Evolutionary conservation across 495 filamentous ascomycete genomes (phyloP).

Genomic region (Penicillium roqueforti): DNA sequence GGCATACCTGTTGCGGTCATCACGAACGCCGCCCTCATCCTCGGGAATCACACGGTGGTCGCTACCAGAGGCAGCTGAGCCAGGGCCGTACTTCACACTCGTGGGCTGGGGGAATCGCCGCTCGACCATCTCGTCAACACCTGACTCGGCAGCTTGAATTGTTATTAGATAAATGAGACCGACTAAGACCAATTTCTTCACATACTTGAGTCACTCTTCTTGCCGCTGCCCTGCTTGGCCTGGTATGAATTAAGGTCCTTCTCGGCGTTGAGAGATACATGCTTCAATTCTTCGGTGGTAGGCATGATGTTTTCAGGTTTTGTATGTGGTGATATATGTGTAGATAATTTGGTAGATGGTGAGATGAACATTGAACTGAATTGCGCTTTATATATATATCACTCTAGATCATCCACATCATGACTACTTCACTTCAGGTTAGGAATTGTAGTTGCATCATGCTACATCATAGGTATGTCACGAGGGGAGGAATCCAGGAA

Average conservation of each 20-base stretch:
- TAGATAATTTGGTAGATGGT: too few relatives aligned
- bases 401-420: not conserved
- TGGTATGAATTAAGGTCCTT: conserved; percentile 51
- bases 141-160: conserved; percentile 47
- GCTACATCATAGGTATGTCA: conserved; percentile 43
- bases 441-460: conserved; percentile 29
- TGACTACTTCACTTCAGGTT: not conserved
- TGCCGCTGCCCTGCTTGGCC: conserved; percentile 44
- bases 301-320: conserved; percentile 24
- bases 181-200: not conserved
- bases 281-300: conserved; percentile 34
- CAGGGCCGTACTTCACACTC: conserved; percentile 44
- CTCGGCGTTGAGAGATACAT: conserved; percentile 44
- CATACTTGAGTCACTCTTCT: conserved; percentile 47
- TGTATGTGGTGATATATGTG: not conserved
- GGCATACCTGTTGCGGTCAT: conserved; percentile 43
- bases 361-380: too few relatives aligned
- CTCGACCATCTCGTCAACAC: conserved; percentile 45
- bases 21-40: conserved; percentile 47
- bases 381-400: conserved; percentile 6
- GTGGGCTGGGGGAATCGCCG: conserved; percentile 42
- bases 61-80: conserved; percentile 44
- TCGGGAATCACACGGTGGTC: conserved; percentile 50
- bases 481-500: conserved; percentile 3
- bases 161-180: not conserved